Base-by-base conservation (phyloP, 805 yeast species). In the Diddensiella caesifluorescens region DNA sequence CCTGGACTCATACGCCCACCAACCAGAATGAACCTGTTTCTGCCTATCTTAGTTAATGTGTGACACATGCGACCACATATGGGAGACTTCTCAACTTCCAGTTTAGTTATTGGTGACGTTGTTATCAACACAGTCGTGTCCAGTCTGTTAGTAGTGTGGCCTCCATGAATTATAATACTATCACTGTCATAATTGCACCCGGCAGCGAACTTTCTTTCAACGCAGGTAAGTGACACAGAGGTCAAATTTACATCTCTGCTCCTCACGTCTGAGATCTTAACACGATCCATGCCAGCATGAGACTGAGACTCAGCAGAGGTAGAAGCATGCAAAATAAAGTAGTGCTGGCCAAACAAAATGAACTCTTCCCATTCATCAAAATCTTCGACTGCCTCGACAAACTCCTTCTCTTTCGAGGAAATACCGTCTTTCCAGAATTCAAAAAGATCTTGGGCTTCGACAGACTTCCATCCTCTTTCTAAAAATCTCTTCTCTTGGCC, bases 351-450 rank as follows among this genome's bases (percentile, higher is more conserved):
- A 54, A 82, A 84, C 10, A 81, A 55, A 22, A 79, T 70, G 48
- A 84, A 83, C 59, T 84, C 95, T 61, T 84, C 95, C 76, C 84
- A 74, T 61, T 85, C 95, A 58, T 85, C 95, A 60, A 84, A 85
- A 2, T 75, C 74, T 56, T 84, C 94, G 16, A 82, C 67, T 0
- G 54, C 35, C 13, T 65, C 67, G 5, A 85, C 69, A 30, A 60
- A 57, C 0, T 41, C 33, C 50, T 73, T 75, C 4, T 63, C 54
- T 1, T 63, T 64, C 2, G 47, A 47, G 3, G 68, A 57, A 1
- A 79, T 62, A 16, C 70, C 57, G 5, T 62, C 49, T 10, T 54
- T 54, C 94, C 94, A 85, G 48, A 74, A 72, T 23, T 73, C 73
- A 41, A 71, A 66, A 50, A 85, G 62, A 53, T 81, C 76, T 1